These are phyloP conservation scores for Odontarrhena argentea DNA, from an alignment of 345 rosid genomes.

Conservation along the genomic window DNA sequence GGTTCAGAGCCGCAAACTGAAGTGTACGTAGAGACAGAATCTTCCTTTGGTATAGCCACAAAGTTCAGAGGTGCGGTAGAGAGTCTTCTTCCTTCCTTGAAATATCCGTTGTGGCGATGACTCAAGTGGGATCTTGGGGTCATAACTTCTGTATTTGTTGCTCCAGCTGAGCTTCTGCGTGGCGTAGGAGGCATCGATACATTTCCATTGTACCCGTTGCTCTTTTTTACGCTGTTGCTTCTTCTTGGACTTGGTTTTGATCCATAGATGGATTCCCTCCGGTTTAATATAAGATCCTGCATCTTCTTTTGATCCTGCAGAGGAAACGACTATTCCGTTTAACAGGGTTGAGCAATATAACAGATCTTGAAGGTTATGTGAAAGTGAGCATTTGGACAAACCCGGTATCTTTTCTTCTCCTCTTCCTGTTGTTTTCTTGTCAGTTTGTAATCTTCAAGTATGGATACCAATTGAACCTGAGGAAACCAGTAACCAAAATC, in stretches of 20 bases:
- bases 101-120: slow-evolving; percentile 77
- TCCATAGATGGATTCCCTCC: slow-evolving; percentile 88
- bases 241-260: slow-evolving; percentile 93
- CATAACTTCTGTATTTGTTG: slow-evolving; percentile 28
- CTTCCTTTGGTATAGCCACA: slow-evolving; percentile 80
- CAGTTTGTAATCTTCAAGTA: slow-evolving; percentile 86
- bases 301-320: slow-evolving; percentile 90
- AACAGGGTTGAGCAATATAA: not conserved
- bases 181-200: slow-evolving; percentile 85
- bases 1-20: slow-evolving; percentile 76
- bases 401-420: slow-evolving; percentile 83
- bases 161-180: slow-evolving; percentile 68
- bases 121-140: slow-evolving; percentile 80
- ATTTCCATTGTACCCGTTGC: slow-evolving; percentile 62
- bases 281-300: slow-evolving; percentile 74
- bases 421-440: slow-evolving; percentile 82
- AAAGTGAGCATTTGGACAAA: slow-evolving; percentile 60
- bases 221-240: slow-evolving; percentile 70
- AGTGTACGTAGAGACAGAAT: slow-evolving; percentile 69
- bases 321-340: slow-evolving; percentile 4
- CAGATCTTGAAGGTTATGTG: not conserved
- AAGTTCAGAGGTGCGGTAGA: slow-evolving; percentile 60
- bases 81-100: slow-evolving; percentile 50
- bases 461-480: slow-evolving; percentile 76
- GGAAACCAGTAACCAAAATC: slow-evolving; percentile 29